Evolutionary conservation across 2,329 filamentous ascomycete species (phyloP), one percentile per base, ranked within the genome.

Genomic region (Knufia petricola): DNA sequence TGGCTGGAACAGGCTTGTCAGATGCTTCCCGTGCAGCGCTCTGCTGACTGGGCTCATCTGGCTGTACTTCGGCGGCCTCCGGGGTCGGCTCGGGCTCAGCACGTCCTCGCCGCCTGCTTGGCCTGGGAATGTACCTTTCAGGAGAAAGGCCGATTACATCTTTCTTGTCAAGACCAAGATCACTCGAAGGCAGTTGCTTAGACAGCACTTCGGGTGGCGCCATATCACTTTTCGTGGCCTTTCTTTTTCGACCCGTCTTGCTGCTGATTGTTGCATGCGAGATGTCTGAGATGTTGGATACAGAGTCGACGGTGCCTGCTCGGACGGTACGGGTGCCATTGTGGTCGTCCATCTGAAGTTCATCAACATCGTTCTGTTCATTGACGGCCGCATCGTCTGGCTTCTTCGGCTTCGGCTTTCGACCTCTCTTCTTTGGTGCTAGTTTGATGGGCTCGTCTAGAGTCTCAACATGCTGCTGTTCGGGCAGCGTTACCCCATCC

Each of bases 81-180:
- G 40, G 19, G 3, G 48, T 24, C 23, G 40, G 53, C 38, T 44
- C 41, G 8, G 41, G 24, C 24, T 44, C 24, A 10, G 24, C 41
- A 17, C 54, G 58, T 7, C 55, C 54, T 17, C 56, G 41, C 17
- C 53, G 53, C 20, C 54, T 55, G 37, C 56, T 58, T 19, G 55
- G 58, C 21, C 56, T 50, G 13, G 58, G 58, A 42, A 54, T 55
- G 38, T 59, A 59, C n/a, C 45, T 26, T 32, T 59, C 58, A 28
- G 53, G 56, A 6, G 58, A 56, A 13, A 58, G 28, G 8, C 58
- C 58, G 40, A 59, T 58, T 24, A 57, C 21, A 17, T 43, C 49
- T 50, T 58, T 55, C 15, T 58, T 55, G 43, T 53, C 50, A n/a
- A 56, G 50, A 31, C 55, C 45, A 23, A 55, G 40, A 21, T 55